Conservation (phyloP, 2,329 filamentous ascomycete genomes). For the Proliferodiscus dingleyae region DNA sequence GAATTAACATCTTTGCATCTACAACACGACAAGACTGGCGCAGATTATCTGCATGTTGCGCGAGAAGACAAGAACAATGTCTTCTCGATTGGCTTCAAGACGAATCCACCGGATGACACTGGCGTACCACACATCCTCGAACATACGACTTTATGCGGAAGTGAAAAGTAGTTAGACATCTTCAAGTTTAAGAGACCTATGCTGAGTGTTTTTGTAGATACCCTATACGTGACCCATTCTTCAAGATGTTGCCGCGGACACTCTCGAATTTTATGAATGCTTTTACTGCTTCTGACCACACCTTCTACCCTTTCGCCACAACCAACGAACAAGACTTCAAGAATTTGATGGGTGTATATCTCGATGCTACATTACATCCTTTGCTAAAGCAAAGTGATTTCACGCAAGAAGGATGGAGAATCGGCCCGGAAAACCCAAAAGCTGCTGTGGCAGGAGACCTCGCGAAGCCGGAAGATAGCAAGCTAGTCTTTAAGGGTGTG, state of each 20-base stretch:
- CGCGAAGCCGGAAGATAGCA: slow-evolving; percentile 51
- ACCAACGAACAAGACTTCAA: slow-evolving; percentile 94
- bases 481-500: slow-evolving; percentile 90
- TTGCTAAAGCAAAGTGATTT: slow-evolving; percentile 89
- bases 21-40: slow-evolving; percentile 90
- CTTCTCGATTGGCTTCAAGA: slow-evolving; percentile 99
- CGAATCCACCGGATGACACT: slow-evolving; percentile 93
- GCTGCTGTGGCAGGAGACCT: slow-evolving; percentile 39
- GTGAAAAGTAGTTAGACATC: slow-evolving; percentile 64
- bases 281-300: slow-evolving; percentile 93
- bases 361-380: slow-evolving; percentile 89
- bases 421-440: slow-evolving; percentile 82
- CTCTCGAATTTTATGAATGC: slow-evolving; percentile 99
- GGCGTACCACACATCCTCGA: slow-evolving; percentile 96
- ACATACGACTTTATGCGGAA: slow-evolving; percentile 94
- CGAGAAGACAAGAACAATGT: slow-evolving; percentile 98
- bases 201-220: slow-evolving; percentile 54
- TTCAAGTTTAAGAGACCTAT: slow-evolving; percentile 7
- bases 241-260: slow-evolving; percentile 98
- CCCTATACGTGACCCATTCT: slow-evolving; percentile 97
- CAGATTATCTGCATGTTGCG: slow-evolving; percentile 92
- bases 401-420: slow-evolving; percentile 92
- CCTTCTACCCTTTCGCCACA: slow-evolving; percentile 95
- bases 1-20: slow-evolving; percentile 88
- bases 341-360: slow-evolving; percentile 93